Evolutionary conservation across 2,329 filamentous ascomycete species (phyloP).

Genomic region (Coleophoma cylindrospora): DNA sequence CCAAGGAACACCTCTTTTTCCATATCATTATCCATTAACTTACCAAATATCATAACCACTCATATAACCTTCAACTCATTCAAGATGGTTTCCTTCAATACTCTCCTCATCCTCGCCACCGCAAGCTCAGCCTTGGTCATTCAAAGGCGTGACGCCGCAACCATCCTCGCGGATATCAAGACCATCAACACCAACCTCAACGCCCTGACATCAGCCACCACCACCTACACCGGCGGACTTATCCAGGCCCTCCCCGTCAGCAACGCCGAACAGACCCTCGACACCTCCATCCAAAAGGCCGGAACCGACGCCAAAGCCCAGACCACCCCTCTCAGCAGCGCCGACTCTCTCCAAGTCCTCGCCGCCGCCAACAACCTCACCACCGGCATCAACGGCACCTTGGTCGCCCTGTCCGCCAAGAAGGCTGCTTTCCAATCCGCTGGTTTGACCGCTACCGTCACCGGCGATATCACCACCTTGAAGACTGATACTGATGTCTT

Average conservation of each 20-base stretch:
- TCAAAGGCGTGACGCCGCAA: slow-evolving; percentile 4
- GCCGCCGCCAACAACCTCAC: slow-evolving; percentile 2
- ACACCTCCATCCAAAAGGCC: slow-evolving; percentile 5
- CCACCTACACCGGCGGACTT: slow-evolving; percentile 25
- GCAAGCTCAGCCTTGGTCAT: slow-evolving; percentile 8
- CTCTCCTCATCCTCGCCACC: slow-evolving; percentile 8
- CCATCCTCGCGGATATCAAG: slow-evolving; percentile 14
- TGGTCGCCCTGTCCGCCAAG: slow-evolving; percentile 8
- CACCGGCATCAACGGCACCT: slow-evolving; percentile 3
- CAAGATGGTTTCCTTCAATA: slow-evolving; percentile 14
- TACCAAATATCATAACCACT: too few relatives aligned
- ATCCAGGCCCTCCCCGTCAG: slow-evolving; percentile 3
- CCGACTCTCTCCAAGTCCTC: slow-evolving; percentile 7
- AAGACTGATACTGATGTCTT: slow-evolving; percentile 9
- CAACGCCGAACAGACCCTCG: slow-evolving; percentile 5
- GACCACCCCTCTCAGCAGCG: slow-evolving; percentile 6
- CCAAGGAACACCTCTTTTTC: too few relatives aligned
- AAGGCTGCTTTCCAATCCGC: slow-evolving; percentile 7
- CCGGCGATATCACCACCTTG: slow-evolving; percentile 1
- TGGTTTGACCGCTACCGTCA: slow-evolving; percentile 5
- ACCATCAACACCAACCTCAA: slow-evolving; percentile 39
- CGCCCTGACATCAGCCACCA: slow-evolving; percentile 39
- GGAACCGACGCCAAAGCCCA: slow-evolving; percentile 3
- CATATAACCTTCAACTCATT: not conserved
- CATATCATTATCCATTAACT: too few relatives aligned